Percentiles rank a stretch among this genome's conserved stretches.
phyloP scores from a whole-genome alignment of 2,329 filamentous ascomycete species.

The Sporothrix humicola region DNA sequence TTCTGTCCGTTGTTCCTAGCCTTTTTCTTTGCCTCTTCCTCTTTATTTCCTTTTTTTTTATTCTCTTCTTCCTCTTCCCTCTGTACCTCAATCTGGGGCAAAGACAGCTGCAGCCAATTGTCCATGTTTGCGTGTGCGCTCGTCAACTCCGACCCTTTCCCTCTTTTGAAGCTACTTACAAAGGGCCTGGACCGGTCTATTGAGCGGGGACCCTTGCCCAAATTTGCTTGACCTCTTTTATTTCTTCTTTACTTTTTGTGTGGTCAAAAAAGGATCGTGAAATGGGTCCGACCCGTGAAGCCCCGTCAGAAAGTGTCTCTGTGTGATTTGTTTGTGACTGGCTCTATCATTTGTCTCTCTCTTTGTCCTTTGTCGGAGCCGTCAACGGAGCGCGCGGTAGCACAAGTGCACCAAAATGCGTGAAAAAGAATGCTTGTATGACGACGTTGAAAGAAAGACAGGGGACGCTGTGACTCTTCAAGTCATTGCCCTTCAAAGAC shows the following conservation, averaged over 20 bases:
- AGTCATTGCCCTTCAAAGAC: neutral
- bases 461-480: neutral
- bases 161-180: neutral
- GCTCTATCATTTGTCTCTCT: neutral
- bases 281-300: conserved; percentile 1
- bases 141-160: neutral
- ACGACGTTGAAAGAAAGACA: neutral
- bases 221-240: neutral
- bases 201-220: conserved; percentile 20
- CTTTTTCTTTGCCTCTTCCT: neutral
- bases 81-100: conserved; percentile 11
- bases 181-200: conserved; percentile 23
- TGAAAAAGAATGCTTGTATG: neutral
- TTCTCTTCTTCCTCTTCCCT: neutral
- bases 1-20: neutral
- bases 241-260: neutral
- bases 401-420: neutral
- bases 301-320: neutral
- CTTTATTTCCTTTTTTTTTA: neutral
- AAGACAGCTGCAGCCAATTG: neutral
- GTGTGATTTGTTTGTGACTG: neutral
- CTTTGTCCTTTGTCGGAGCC: neutral
- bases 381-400: conserved; percentile 1
- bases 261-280: conserved; percentile 8
- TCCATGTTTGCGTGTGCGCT: neutral